These are phyloP conservation scores for Eremochloa ophiuroides DNA, from an alignment of 176 grass and related monocot species.

Conservation along the genomic window DNA sequence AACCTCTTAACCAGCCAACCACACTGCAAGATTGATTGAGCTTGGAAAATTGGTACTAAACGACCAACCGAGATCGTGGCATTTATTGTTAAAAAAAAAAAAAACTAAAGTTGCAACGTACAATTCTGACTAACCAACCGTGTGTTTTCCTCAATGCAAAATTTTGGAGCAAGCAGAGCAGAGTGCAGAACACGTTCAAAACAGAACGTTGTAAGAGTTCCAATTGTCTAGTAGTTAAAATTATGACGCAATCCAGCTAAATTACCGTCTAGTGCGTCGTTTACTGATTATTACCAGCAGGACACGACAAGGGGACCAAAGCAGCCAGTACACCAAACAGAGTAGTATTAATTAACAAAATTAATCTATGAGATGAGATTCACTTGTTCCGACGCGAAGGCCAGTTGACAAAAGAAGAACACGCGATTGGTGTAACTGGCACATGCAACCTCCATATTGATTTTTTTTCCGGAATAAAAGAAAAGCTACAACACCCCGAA, in stretches of 20 bases:
- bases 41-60: not conserved
- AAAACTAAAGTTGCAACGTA: not conserved
- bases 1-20: not conserved
- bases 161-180: not conserved
- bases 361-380: not conserved
- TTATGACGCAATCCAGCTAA: not conserved
- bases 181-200: not conserved
- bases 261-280: not conserved
- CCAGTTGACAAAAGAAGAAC: conserved; percentile 1
- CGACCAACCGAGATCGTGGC: not conserved
- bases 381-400: not conserved
- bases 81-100: not conserved
- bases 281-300: not conserved
- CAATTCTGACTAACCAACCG: not conserved
- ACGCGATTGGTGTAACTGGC: not conserved
- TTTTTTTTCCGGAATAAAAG: conserved; percentile 15
- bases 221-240: not conserved
- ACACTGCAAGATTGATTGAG: not conserved
- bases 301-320: not conserved
- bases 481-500: not conserved
- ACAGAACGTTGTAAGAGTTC: not conserved
- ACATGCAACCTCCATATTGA: conserved; percentile 27
- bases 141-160: not conserved
- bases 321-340: not conserved
- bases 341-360: not conserved